A percentile compares a stretch with the other conserved stretches of the same genome.
Evolutionary conservation across 257 asterid species (phyloP).

Genomic region (Ligustrum vulgare): DNA sequence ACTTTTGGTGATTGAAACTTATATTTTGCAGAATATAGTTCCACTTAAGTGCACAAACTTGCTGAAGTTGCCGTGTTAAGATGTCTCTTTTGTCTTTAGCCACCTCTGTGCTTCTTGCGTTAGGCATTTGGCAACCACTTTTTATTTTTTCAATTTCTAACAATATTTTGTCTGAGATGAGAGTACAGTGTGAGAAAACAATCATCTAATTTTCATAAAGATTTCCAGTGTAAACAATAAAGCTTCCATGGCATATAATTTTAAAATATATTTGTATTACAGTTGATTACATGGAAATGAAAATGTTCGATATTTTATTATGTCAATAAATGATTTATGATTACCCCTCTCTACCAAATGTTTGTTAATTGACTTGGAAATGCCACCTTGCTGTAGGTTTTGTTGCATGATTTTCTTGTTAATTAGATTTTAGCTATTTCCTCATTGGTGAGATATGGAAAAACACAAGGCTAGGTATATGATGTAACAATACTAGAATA

Average conservation of each 20-base stretch:
- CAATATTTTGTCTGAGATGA: background rate
- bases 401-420: background rate
- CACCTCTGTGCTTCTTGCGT: slow-evolving; percentile 1
- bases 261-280: background rate
- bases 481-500: background rate
- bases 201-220: background rate
- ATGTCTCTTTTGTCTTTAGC: slow-evolving; percentile 6
- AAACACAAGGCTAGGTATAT: background rate
- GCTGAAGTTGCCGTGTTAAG: slow-evolving; percentile 1
- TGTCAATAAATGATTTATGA: background rate
- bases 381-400: slow-evolving; percentile 1
- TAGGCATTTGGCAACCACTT: background rate
- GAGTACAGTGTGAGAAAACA: background rate
- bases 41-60: slow-evolving; percentile 4
- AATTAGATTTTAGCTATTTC: background rate
- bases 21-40: slow-evolving; percentile 11
- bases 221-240: background rate
- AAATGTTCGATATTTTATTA: background rate
- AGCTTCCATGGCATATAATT: background rate
- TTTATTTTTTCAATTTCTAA: too few relatives aligned
- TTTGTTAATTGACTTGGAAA: background rate
- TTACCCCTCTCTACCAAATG: background rate
- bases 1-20: background rate
- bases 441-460: background rate
- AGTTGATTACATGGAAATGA: background rate